Evolutionary conservation across 306 rosid genomes (phyloP), one percentile per base, ranked within the genome.

Genomic region (Mimosa bimucronata): DNA sequence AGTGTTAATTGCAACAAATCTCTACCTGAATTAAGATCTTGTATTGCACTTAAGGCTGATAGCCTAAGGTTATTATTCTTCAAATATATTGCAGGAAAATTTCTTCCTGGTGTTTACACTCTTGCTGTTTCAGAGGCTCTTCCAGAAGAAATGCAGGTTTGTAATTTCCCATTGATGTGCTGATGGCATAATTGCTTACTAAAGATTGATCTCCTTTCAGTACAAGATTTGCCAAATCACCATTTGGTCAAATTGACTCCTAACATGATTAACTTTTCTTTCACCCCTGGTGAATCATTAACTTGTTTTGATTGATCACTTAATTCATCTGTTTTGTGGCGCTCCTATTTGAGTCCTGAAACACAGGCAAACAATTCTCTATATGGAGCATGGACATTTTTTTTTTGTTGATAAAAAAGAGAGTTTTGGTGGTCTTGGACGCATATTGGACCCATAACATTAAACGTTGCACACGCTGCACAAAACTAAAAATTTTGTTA

Each of bases 81-180:
- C 21, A 80, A 58, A 23, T 73, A 30, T 85, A 28, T 71, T 85
- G 86, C 86, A 94, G 97, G 92, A 72, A 91, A 85, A 78, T 92
- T 86, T 77, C 97, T 76, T 77, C 97, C 97, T 64, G 97, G 98
- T 31, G 92, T 92, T 79, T 94, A 94, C 85, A 91, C 98, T 74
- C 98, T 94, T 71, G 97, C 98, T 46, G 97, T 94, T 85, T 94
- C 98, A 8, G 98, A 94, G 91, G 91, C 94, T 78, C 97, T 94
- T 74, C 91, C 97, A 0, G 98, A 94, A 83, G 98, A 94, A 68
- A 79, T 94, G 90, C 95, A 94, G 98, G 98, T 94, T 81, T 41
- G 82, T 79, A 42, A 42, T 74, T 74, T 72, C 55, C 30, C n/a
- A 7, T 50, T 38, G 26, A 75, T 44, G 21, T 52, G 66, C 37